A percentile compares a stretch with the other conserved stretches of the same genome.
phyloP scores from a whole-genome alignment of 768 basidiomycete species.

The Psilocybe sp. region DNA sequence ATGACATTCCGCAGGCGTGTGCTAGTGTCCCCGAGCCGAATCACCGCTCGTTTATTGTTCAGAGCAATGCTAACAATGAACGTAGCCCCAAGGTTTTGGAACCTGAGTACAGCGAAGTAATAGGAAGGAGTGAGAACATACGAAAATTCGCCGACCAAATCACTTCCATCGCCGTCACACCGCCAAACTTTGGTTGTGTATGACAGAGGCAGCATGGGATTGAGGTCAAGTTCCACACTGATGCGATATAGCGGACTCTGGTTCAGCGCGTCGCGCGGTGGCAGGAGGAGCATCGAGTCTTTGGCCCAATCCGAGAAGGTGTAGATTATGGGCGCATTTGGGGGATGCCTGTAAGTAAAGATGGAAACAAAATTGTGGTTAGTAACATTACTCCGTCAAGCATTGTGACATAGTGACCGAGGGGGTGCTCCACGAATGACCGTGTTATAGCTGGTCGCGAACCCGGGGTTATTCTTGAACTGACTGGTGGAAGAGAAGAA shows the following conservation, averaged over 20 bases:
- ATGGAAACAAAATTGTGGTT: not conserved
- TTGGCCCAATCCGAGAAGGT: slow-evolving; percentile 34
- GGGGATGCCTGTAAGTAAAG: not conserved
- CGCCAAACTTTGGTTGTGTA: slow-evolving; percentile 38
- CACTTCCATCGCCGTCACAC: slow-evolving; percentile 20
- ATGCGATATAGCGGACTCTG: slow-evolving; percentile 39
- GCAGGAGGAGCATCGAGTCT: slow-evolving; percentile 34
- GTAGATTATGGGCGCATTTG: slow-evolving; percentile 32
- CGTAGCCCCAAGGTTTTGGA: slow-evolving; percentile 6
- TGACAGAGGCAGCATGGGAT: slow-evolving; percentile 44
- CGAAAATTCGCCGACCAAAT: slow-evolving; percentile 33
- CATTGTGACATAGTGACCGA: no score
- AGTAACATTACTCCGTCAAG: no score
- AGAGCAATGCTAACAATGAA: slow-evolving; percentile 32
- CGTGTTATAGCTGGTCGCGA: no score
- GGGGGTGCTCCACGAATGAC: no score
- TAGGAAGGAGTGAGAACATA: slow-evolving; percentile 14
- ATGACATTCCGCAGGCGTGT: slow-evolving; percentile 39
- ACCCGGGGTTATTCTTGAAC: no score
- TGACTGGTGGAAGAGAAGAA: no score
- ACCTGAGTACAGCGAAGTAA: slow-evolving; percentile 20
- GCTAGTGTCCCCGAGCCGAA: slow-evolving; percentile 37
- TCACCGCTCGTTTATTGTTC: slow-evolving; percentile 37
- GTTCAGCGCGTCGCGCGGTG: slow-evolving; percentile 21
- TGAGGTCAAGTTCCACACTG: slow-evolving; percentile 38